phyloP scores from a whole-genome alignment of 2,329 filamentous ascomycete species.

The Neoscytalidium dimidiatum region DNA sequence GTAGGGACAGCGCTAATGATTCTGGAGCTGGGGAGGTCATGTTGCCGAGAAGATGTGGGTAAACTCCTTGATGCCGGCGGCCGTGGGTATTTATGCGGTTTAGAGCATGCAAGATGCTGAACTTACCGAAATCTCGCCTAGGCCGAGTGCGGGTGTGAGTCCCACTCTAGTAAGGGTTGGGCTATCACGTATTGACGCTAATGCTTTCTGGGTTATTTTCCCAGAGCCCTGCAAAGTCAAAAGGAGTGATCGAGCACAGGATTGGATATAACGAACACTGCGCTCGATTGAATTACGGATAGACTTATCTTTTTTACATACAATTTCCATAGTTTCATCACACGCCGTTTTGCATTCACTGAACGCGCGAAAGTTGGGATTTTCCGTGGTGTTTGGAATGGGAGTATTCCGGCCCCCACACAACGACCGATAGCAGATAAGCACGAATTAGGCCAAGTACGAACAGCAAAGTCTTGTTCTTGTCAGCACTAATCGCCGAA shows the following conservation, averaged over 20 bases:
- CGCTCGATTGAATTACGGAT: neutral
- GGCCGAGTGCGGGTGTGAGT: neutral
- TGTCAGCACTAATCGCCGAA: constrained; percentile 3
- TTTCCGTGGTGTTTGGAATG: neutral
- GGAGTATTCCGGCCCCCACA: neutral
- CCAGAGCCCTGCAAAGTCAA: neutral
- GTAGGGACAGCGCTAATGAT: neutral
- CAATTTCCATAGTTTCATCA: neutral
- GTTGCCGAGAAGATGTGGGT: neutral
- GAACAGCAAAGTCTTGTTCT: neutral
- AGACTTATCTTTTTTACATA: neutral
- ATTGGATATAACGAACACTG: neutral
- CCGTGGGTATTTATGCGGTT: neutral
- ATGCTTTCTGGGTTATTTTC: neutral
- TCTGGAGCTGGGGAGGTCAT: neutral
- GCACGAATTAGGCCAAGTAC: neutral
- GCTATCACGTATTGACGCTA: neutral
- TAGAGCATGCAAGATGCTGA: neutral
- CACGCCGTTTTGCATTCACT: neutral
- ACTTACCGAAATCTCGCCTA: neutral
- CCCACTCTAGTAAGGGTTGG: neutral
- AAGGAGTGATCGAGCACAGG: neutral
- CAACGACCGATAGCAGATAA: neutral
- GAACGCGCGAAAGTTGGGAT: neutral
- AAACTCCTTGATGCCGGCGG: neutral